These are phyloP conservation scores for Closterium sp. DNA, from an alignment of 139 green algal genomes.

Conservation along the genomic window DNA sequence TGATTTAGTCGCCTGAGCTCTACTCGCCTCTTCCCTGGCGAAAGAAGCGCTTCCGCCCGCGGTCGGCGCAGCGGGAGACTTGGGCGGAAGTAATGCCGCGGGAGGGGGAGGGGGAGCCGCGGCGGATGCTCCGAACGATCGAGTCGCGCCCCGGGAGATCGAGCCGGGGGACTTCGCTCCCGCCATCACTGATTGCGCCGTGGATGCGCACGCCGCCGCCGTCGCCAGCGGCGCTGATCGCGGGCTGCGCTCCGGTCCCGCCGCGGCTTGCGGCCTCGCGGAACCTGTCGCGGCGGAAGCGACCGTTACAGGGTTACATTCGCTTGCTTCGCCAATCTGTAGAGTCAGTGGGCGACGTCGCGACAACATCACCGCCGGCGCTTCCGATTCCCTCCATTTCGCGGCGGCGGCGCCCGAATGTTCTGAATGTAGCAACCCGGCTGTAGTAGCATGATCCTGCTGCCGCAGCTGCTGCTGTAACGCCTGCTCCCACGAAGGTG, in stretches of 20 bases:
- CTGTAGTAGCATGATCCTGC: too few relatives aligned
- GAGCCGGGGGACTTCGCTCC: neutral
- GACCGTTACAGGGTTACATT: neutral
- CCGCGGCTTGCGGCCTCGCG: neutral
- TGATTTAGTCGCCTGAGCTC: neutral
- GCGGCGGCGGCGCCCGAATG: too few relatives aligned
- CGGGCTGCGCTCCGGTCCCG: neutral
- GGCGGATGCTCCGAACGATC: neutral
- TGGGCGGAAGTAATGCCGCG: neutral
- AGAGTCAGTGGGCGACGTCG: neutral
- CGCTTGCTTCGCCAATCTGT: neutral
- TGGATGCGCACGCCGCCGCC: neutral
- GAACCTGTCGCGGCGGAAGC: neutral
- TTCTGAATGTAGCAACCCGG: neutral
- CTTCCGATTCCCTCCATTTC: too few relatives aligned
- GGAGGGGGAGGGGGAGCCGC: neutral
- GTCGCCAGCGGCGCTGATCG: neutral
- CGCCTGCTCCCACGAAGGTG: neutral
- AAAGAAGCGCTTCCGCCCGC: neutral
- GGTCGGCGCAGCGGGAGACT: neutral
- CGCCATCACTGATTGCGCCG: neutral
- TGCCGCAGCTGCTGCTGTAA: too few relatives aligned
- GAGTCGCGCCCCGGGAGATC: neutral
- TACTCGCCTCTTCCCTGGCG: neutral
- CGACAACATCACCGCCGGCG: neutral